Conservation (phyloP, 192 early-diverging fungal genomes). For the Mycoemilia scoparia region DNA sequence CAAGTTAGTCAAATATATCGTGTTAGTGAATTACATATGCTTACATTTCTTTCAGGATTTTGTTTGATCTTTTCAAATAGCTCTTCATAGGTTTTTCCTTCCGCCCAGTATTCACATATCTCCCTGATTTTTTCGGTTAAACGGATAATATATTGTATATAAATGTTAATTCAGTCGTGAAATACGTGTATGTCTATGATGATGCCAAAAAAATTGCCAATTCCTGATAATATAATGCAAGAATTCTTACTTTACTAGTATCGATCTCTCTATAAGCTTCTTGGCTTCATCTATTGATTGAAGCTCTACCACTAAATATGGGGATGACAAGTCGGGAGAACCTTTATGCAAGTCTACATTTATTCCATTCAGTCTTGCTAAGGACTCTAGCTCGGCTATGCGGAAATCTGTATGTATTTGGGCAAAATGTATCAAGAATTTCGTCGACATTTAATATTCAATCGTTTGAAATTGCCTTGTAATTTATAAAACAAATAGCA, state of each 20-base stretch:
- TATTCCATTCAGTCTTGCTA: constrained; percentile 58
- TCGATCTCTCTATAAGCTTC: constrained; percentile 57
- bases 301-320: constrained; percentile 61
- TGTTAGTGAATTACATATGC: too few relatives aligned
- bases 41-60: constrained; percentile 35
- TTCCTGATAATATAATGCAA: not conserved
- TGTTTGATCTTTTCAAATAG: constrained; percentile 39
- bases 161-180: constrained; percentile 1
- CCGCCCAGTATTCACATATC: constrained; percentile 62
- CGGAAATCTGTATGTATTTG: constrained; percentile 56
- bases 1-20: constrained; percentile 26
- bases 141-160: too few relatives aligned
- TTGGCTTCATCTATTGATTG: constrained; percentile 45
- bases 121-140: too few relatives aligned
- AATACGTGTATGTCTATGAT: not conserved
- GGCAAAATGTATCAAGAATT: constrained; percentile 50
- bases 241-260: too few relatives aligned
- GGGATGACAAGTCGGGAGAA: constrained; percentile 54
- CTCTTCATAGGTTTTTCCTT: constrained; percentile 36
- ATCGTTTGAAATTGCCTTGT: too few relatives aligned
- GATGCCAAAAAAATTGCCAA: not conserved
- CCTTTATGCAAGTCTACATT: constrained; percentile 41
- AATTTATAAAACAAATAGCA: too few relatives aligned
- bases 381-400: constrained; percentile 64
- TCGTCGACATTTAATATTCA: too few relatives aligned